Conservation (phyloP, 257 asterid genomes). For the Coffea canephora region DNA sequence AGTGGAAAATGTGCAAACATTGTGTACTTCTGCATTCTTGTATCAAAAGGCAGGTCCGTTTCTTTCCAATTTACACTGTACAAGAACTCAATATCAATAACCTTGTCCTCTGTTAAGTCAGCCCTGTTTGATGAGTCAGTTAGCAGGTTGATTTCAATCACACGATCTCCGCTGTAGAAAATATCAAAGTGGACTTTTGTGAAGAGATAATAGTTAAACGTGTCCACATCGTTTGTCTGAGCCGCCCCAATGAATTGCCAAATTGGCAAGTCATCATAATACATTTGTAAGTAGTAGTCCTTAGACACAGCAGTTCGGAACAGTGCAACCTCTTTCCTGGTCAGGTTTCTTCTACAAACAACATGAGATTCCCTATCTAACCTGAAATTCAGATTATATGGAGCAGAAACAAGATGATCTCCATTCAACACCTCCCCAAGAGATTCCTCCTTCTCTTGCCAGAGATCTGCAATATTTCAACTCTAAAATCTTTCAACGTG, state of each 20-base stretch:
- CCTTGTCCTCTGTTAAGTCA: slow-evolving; percentile 22
- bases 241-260: slow-evolving; percentile 24
- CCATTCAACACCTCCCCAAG: slow-evolving; percentile 21
- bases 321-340: slow-evolving; percentile 20
- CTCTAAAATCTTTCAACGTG: background rate
- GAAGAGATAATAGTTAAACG: slow-evolving; percentile 9
- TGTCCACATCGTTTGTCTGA: slow-evolving; percentile 2
- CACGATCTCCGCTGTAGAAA: slow-evolving; percentile 10
- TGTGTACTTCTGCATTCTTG: slow-evolving; percentile 20
- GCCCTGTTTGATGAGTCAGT: background rate
- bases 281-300: slow-evolving; percentile 14
- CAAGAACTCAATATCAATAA: slow-evolving; percentile 16
- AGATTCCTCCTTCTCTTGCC: slow-evolving; percentile 21
- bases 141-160: background rate
- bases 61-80: slow-evolving; percentile 19
- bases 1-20: slow-evolving; percentile 4
- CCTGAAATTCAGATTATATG: slow-evolving; percentile 20
- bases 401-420: slow-evolving; percentile 23
- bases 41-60: slow-evolving; percentile 10
- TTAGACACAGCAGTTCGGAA: slow-evolving; percentile 18
- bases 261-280: slow-evolving; percentile 6
- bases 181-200: slow-evolving; percentile 11
- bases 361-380: slow-evolving; percentile 4
- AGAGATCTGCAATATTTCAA: slow-evolving; percentile 10
- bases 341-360: slow-evolving; percentile 19